Evolutionary conservation across 23 red algal species (phyloP).

Genomic region (Gracilaria caudata): DNA sequence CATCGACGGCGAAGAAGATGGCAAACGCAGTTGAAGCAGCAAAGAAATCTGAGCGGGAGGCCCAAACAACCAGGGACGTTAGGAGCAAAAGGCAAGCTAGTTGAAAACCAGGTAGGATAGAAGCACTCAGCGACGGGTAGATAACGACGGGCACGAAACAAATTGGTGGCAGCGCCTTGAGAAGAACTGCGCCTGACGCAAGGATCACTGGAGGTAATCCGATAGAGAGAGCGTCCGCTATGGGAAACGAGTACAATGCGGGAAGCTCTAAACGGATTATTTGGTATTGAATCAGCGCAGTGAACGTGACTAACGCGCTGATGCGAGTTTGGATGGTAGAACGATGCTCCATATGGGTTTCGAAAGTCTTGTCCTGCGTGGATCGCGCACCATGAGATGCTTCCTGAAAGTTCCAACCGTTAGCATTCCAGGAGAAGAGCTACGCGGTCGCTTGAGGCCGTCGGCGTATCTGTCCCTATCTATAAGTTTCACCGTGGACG

Average conservation of each 20-base stretch:
- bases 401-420: not conserved
- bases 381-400: not conserved
- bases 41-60: not conserved
- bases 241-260: slow-evolving; percentile 4
- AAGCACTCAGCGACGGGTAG: slow-evolving; percentile 17
- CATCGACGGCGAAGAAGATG: not conserved
- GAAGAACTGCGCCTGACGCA: not conserved
- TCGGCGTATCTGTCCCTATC: too few species aligned
- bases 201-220: not conserved
- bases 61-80: not conserved
- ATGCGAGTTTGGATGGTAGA: not conserved
- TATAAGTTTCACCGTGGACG: too few species aligned
- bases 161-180: not conserved
- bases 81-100: not conserved
- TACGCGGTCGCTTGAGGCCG: too few species aligned
- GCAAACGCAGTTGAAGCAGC: not conserved
- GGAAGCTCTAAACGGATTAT: slow-evolving; percentile 27
- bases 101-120: not conserved
- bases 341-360: slow-evolving; percentile 1
- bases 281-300: slow-evolving; percentile 1
- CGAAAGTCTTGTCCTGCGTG: not conserved
- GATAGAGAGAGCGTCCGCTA: slow-evolving; percentile 7
- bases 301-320: not conserved
- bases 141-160: slow-evolving; percentile 18
- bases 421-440: too few species aligned